phyloP scores from a whole-genome alignment of 805 yeast species.

The Nakazawaea wyomingensis region DNA sequence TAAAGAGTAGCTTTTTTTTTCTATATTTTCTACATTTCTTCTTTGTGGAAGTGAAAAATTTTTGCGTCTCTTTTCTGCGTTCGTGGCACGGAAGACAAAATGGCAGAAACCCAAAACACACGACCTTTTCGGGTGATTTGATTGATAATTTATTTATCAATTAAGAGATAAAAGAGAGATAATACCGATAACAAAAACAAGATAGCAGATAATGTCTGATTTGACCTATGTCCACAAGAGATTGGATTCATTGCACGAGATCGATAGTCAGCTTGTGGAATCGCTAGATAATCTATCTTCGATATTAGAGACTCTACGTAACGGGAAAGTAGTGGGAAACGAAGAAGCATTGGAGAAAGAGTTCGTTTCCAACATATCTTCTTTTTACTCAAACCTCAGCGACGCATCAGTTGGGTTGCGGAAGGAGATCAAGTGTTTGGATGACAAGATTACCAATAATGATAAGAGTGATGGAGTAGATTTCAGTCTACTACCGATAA shows the following conservation, averaged over 20 bases:
- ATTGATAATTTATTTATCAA: no score
- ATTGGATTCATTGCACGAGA: slow-evolving; percentile 43
- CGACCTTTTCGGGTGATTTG: no score
- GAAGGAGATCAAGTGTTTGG: slow-evolving; percentile 62
- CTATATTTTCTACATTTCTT: no score
- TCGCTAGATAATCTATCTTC: slow-evolving; percentile 44
- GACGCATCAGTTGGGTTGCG: slow-evolving; percentile 54
- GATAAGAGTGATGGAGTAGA: slow-evolving; percentile 25
- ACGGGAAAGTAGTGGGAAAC: slow-evolving; percentile 23
- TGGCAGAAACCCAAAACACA: neutral
- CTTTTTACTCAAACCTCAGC: slow-evolving; percentile 52
- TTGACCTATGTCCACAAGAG: slow-evolving; percentile 39
- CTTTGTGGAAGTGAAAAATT: neutral
- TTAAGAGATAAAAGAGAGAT: no score
- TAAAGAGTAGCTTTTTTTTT: no score
- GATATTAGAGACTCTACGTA: slow-evolving; percentile 36
- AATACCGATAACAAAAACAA: neutral
- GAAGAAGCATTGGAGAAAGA: slow-evolving; percentile 19
- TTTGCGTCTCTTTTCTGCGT: slow-evolving; percentile 4
- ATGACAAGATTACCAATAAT: slow-evolving; percentile 49
- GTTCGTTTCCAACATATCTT: slow-evolving; percentile 38
- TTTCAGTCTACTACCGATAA: slow-evolving; percentile 50
- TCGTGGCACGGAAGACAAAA: neutral
- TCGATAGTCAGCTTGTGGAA: slow-evolving; percentile 47
- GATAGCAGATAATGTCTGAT: slow-evolving; percentile 3